Base-by-base conservation (phyloP, 306 rosid genomes). In the Corylus avellana region DNA sequence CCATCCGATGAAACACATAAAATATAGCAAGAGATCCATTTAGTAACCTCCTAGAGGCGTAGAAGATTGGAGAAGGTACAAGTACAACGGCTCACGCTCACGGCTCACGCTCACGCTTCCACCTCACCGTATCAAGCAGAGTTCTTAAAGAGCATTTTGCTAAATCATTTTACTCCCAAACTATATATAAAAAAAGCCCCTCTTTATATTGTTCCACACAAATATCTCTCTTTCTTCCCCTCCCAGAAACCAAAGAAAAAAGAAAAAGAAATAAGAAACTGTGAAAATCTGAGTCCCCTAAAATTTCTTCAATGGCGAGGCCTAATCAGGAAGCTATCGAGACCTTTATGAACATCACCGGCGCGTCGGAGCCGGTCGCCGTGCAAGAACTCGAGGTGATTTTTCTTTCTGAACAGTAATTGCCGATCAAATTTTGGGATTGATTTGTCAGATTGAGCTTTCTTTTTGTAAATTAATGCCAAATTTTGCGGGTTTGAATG, bases 321-420 rank as follows among this genome's bases (percentile, higher is more conserved):
- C 97, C 94, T 74, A 79, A 85, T 87, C 97, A 89, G 75, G 94
- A 91, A 74, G 89, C 93, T 61, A 86, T 94, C 68, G 97, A 89
- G 1, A 92, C 93, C 9, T 94, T 94, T 83, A 88, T 92, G 62
- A 79, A 85, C 86, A 85, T 94, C 81, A 92, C 98, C 9, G 97
- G 97, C 16, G 86, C 82, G 44, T 74, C 97, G 51, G 89, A 88
- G 69, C 85, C 88, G 35, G 73, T 87, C 76, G 97, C 98, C 54
- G 74, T 84, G 56, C 93, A 90, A 42, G 88, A 76, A 66, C 93
- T 94, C 10, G 80, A 90, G 97, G 98, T 93, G 13, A 50, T 20
- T n/a, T 27, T 18, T 12, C 29, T 46, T 56, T 1, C 17, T 54
- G 46, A 42, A 42, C 46, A 55, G 39, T 57, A 3, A 0, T 47